Evolutionary conservation across 2,329 filamentous ascomycete species (phyloP).

Genomic region (Fusarium succisae): DNA sequence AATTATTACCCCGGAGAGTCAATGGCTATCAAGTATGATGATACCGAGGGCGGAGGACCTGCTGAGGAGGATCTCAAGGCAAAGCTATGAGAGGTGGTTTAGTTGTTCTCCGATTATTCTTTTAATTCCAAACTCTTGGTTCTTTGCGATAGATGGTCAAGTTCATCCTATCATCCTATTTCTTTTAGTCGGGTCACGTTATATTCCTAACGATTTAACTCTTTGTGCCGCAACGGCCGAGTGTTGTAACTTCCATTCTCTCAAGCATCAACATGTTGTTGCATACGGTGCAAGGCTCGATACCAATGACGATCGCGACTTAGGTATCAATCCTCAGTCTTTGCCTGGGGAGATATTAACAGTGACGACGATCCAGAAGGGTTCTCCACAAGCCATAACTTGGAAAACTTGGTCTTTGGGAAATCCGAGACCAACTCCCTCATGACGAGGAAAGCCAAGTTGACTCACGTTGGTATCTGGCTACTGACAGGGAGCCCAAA

Average conservation of each 20-base stretch:
- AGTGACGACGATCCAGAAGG: background rate
- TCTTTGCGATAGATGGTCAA: no score
- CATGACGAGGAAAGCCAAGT: background rate
- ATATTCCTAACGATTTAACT: no score
- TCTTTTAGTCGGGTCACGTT: no score
- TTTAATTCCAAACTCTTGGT: no score
- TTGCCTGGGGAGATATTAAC: background rate
- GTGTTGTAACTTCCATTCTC: no score
- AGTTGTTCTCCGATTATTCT: no score
- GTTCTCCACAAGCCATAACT: background rate
- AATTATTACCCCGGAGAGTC: conserved; percentile 26
- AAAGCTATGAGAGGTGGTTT: background rate
- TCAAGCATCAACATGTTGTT: no score
- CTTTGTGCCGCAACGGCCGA: no score
- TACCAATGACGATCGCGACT: no score
- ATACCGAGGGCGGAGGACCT: background rate
- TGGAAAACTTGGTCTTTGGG: background rate
- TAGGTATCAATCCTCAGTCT: no score
- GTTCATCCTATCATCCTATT: no score
- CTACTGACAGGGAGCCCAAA: background rate
- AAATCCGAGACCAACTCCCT: background rate
- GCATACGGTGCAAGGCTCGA: no score
- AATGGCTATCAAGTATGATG: conserved; percentile 21
- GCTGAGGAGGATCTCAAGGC: background rate
- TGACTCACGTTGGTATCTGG: background rate